These are phyloP conservation scores for Rhizophagus prolifer DNA, from an alignment of 192 early-diverging fungal species.

Conservation along the genomic window DNA sequence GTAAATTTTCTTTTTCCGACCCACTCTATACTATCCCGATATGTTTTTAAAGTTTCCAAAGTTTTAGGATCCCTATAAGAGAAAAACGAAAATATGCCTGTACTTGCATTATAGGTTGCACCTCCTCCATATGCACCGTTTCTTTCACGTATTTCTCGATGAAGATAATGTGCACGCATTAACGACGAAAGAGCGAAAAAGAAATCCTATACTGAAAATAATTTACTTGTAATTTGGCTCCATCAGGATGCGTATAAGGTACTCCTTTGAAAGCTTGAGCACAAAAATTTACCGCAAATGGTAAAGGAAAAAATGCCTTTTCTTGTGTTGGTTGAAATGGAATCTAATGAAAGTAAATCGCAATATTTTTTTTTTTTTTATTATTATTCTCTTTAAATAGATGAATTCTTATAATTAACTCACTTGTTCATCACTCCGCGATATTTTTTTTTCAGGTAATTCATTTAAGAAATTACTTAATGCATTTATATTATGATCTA, in stretches of 20 bases:
- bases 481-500: conserved; percentile 45
- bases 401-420: neutral
- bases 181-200: conserved; percentile 64
- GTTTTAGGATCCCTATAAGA: conserved; percentile 92
- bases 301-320: conserved; percentile 79
- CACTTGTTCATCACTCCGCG: conserved; percentile 6
- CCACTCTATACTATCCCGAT: conserved; percentile 66
- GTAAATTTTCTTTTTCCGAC: conserved; percentile 49
- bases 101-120: conserved; percentile 65
- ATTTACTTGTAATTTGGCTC: conserved; percentile 68
- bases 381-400: neutral
- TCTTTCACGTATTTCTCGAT: conserved; percentile 96
- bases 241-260: conserved; percentile 82
- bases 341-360: conserved; percentile 28
- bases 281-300: conserved; percentile 85
- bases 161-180: conserved; percentile 84
- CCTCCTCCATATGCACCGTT: conserved; percentile 98
- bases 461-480: conserved; percentile 44
- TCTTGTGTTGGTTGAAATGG: conserved; percentile 50
- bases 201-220: neutral
- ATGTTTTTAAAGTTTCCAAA: conserved; percentile 72
- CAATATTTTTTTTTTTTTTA: too few relatives aligned
- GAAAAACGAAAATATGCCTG: conserved; percentile 83
- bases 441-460: conserved; percentile 28
- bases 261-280: conserved; percentile 72